Percentiles rank a stretch among this genome's conserved stretches.
phyloP scores from a whole-genome alignment of 2,329 filamentous ascomycete genomes.

The Colletotrichum lentis region DNA sequence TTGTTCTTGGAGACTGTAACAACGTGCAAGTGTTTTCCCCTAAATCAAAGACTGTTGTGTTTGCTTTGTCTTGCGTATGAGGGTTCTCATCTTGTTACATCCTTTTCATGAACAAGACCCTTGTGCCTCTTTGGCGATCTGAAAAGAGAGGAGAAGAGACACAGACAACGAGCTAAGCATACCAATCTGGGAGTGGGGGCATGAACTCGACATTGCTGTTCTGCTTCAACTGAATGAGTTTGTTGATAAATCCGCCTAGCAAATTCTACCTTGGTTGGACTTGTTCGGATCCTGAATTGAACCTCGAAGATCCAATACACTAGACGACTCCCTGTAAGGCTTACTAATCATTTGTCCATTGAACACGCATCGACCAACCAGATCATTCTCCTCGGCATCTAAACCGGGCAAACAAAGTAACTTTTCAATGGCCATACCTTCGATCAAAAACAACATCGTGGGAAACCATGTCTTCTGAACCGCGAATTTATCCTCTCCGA shows the following conservation, averaged over 20 bases:
- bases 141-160: no score
- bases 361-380: no score
- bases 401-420: neutral
- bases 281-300: neutral
- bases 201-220: no score
- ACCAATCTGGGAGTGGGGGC: no score
- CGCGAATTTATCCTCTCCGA: slow-evolving; percentile 43
- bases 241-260: no score
- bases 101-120: no score
- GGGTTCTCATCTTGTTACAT: neutral
- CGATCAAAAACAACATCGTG: neutral
- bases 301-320: neutral
- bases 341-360: neutral
- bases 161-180: no score
- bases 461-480: slow-evolving; percentile 5
- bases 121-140: no score
- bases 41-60: neutral
- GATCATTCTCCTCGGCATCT: no score
- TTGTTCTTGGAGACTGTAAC: neutral
- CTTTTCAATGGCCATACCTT: neutral
- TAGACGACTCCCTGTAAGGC: neutral
- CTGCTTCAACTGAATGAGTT: no score
- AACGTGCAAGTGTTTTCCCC: neutral
- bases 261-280: no score
- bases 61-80: neutral